Evolutionary conservation across 2,329 filamentous ascomycete species (phyloP).

Genomic region (Ascochyta pisi): DNA sequence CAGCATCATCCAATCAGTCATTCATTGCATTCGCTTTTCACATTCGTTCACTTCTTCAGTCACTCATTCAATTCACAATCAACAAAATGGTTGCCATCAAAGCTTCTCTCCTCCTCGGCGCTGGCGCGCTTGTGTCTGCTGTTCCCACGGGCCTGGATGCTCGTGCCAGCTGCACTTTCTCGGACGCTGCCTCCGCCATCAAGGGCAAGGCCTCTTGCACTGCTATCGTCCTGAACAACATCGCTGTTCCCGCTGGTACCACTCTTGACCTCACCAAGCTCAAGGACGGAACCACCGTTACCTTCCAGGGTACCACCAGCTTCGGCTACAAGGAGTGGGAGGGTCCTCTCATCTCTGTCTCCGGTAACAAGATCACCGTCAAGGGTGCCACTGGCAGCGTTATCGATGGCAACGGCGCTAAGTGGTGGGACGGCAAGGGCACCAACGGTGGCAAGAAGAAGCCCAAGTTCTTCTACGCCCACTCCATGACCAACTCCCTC

Average conservation of each 20-base stretch:
- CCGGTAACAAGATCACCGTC: slow-evolving; percentile 65
- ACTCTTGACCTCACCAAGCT: slow-evolving; percentile 66
- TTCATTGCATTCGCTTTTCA: slow-evolving; percentile 18
- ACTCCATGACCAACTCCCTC: slow-evolving; percentile 58
- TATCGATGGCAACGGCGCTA: slow-evolving; percentile 63
- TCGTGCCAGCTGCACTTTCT: slow-evolving; percentile 62
- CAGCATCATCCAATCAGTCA: slow-evolving; percentile 14
- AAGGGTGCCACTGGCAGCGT: slow-evolving; percentile 63
- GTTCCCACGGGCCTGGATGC: slow-evolving; percentile 38
- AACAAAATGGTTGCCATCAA: slow-evolving; percentile 33
- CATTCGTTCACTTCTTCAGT: slow-evolving; percentile 16
- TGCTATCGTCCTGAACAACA: slow-evolving; percentile 60
- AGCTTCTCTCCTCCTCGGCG: slow-evolving; percentile 32
- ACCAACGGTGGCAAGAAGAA: slow-evolving; percentile 55
- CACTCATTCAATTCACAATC: slow-evolving; percentile 10
- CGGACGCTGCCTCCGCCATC: slow-evolving; percentile 56
- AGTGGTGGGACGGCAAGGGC: slow-evolving; percentile 60
- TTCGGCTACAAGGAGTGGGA: slow-evolving; percentile 71
- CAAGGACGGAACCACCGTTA: slow-evolving; percentile 60
- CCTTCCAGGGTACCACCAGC: slow-evolving; percentile 70
- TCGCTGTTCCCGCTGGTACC: slow-evolving; percentile 63
- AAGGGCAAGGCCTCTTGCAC: slow-evolving; percentile 61
- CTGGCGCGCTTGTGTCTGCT: slow-evolving; percentile 41
- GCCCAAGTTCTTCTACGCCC: slow-evolving; percentile 63
- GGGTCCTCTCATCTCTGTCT: slow-evolving; percentile 68